phyloP scores from a whole-genome alignment of 495 filamentous ascomycete species.

The Penicillium atrosanguineum region DNA sequence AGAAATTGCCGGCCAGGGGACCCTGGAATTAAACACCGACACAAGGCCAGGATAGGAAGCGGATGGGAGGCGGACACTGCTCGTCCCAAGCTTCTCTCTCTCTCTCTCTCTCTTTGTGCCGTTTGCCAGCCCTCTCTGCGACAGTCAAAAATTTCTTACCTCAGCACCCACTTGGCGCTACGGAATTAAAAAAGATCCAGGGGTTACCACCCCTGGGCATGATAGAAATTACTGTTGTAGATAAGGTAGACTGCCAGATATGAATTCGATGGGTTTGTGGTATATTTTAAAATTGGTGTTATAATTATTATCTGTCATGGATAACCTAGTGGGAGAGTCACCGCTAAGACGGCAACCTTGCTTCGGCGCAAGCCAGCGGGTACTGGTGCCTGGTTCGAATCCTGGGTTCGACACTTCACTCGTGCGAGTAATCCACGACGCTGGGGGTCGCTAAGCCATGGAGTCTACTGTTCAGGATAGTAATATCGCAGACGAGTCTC shows the following conservation, averaged over 20 bases:
- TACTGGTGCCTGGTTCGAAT: constrained; percentile 61
- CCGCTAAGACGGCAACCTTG: constrained; percentile 43
- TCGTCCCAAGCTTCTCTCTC: too few relatives aligned
- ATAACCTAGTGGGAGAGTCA: constrained; percentile 47
- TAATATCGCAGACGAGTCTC: constrained; percentile 61
- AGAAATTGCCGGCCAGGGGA: too few relatives aligned
- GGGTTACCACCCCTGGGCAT: too few relatives aligned
- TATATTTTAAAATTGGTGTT: not conserved
- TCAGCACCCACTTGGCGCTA: too few relatives aligned
- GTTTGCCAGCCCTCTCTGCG: too few relatives aligned
- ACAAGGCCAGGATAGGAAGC: too few relatives aligned
- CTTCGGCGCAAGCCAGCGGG: constrained; percentile 42
- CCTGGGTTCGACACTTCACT: constrained; percentile 56
- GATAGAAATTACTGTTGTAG: too few relatives aligned
- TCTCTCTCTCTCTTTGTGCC: too few relatives aligned
- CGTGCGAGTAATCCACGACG: constrained; percentile 60
- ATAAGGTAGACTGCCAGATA: not conserved
- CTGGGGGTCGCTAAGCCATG: constrained; percentile 59
- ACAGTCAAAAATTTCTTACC: too few relatives aligned
- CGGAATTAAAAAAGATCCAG: too few relatives aligned
- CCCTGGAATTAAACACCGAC: too few relatives aligned
- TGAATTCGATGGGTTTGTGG: not conserved
- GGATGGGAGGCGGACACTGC: too few relatives aligned
- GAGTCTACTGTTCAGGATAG: constrained; percentile 62
- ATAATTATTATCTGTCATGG: constrained; percentile 41